A percentile compares a stretch with the other conserved stretches of the same genome.
phyloP scores from a whole-genome alignment of 148 eudicot genomes.

The Heliosperma pusillum region DNA sequence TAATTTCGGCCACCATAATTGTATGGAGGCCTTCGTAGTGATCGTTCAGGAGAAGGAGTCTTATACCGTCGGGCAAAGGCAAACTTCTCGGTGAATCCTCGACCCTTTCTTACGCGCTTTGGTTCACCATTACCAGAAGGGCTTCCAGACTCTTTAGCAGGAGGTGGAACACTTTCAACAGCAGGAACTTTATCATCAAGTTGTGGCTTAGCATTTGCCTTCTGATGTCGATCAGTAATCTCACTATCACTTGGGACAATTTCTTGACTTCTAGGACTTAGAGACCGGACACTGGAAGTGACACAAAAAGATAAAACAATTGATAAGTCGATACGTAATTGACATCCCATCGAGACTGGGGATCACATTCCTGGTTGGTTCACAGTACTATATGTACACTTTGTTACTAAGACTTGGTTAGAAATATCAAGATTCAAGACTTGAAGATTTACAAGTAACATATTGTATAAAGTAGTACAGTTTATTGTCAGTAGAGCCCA shows the following conservation, averaged over 20 bases:
- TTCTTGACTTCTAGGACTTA: slow-evolving; percentile 37
- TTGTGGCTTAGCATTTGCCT: slow-evolving; percentile 27
- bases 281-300: slow-evolving; percentile 28
- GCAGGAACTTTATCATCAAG: slow-evolving; percentile 15
- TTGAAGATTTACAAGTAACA: too few species aligned
- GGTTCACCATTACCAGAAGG: slow-evolving; percentile 77
- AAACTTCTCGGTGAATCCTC: slow-evolving; percentile 84
- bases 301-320: slow-evolving; percentile 1
- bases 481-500: background rate
- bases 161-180: slow-evolving; percentile 33
- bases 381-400: background rate
- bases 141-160: slow-evolving; percentile 49
- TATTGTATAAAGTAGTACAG: too few species aligned
- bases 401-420: too few species aligned
- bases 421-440: too few species aligned
- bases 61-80: slow-evolving; percentile 78
- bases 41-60: slow-evolving; percentile 89
- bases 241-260: slow-evolving; percentile 37
- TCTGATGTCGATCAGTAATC: slow-evolving; percentile 44
- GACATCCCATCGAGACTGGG: background rate
- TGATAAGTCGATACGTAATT: background rate
- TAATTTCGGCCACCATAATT: slow-evolving; percentile 56
- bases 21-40: slow-evolving; percentile 61
- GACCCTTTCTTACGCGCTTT: slow-evolving; percentile 86
- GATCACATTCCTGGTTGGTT: background rate